Percentiles rank a stretch among this genome's conserved stretches.
Evolutionary conservation across 2,329 filamentous ascomycete genomes (phyloP).

Genomic region (Alternaria novae-zelandiae): DNA sequence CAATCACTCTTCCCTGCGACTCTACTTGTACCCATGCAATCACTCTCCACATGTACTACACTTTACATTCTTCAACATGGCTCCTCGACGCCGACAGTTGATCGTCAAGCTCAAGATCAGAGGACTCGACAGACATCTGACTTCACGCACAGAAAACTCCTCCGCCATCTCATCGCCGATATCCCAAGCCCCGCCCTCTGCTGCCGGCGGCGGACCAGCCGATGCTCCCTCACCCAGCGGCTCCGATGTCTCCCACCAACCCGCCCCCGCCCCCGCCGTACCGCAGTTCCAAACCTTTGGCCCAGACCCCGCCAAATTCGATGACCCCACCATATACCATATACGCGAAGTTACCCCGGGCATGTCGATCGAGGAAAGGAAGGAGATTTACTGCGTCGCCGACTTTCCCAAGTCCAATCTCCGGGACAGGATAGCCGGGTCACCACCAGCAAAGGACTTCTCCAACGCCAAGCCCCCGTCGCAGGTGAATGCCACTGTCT

Average conservation of each 20-base stretch:
- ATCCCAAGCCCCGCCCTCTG: slow-evolving; percentile 53
- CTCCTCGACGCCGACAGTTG: background rate
- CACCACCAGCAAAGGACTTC: slow-evolving; percentile 92
- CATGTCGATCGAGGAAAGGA: slow-evolving; percentile 86
- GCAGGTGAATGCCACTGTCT: slow-evolving; percentile 92
- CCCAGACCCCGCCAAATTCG: slow-evolving; percentile 87
- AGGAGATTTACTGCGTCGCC: slow-evolving; percentile 85
- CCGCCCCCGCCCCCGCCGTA: slow-evolving; percentile 65
- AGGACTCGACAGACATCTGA: slow-evolving; percentile 10
- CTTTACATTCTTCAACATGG: background rate
- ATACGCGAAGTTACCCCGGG: slow-evolving; percentile 76
- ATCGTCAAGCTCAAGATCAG: background rate
- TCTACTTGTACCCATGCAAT: background rate
- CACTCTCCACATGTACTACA: background rate
- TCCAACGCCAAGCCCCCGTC: slow-evolving; percentile 91
- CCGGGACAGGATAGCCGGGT: slow-evolving; percentile 82
- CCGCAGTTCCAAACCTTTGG: slow-evolving; percentile 87
- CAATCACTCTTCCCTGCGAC: background rate
- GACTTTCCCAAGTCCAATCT: slow-evolving; percentile 82
- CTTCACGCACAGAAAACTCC: slow-evolving; percentile 39
- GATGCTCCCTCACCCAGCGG: slow-evolving; percentile 68
- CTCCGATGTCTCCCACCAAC: slow-evolving; percentile 64
- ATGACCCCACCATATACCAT: slow-evolving; percentile 92
- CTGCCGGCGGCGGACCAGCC: slow-evolving; percentile 63
- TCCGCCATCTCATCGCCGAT: slow-evolving; percentile 50